Percentiles rank a stretch among this genome's conserved stretches.
Conservation (phyloP, 2,329 filamentous ascomycete genomes). For the Ophiostoma tasmaniense region DNA sequence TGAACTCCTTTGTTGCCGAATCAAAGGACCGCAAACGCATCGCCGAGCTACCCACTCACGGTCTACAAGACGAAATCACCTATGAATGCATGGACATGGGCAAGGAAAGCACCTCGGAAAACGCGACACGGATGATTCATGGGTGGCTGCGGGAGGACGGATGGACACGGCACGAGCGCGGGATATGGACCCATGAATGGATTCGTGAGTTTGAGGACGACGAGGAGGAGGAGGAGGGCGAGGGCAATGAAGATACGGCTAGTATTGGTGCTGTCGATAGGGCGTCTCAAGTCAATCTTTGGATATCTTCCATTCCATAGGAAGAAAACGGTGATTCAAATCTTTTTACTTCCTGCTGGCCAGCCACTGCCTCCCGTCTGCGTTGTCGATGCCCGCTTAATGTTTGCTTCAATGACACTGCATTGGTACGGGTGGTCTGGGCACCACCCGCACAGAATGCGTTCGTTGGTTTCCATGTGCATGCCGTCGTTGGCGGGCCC, state of each 20-base stretch:
- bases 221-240: slow-evolving; percentile 17
- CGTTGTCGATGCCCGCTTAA: too few relatives aligned
- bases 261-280: too few relatives aligned
- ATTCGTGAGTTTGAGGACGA: slow-evolving; percentile 22
- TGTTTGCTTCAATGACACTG: too few relatives aligned
- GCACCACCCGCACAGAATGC: too few relatives aligned
- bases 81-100: slow-evolving; percentile 17
- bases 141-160: slow-evolving; percentile 25
- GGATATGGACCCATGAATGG: slow-evolving; percentile 24
- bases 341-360: too few relatives aligned
- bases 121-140: slow-evolving; percentile 27
- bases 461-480: too few relatives aligned
- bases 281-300: too few relatives aligned
- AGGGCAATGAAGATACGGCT: not conserved
- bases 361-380: too few relatives aligned
- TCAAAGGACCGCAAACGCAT: slow-evolving; percentile 5
- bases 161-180: slow-evolving; percentile 22
- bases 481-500: too few relatives aligned
- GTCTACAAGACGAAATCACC: not conserved
- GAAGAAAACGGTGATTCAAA: too few relatives aligned
- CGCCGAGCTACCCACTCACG: not conserved
- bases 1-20: not conserved
- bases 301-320: too few relatives aligned
- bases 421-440: too few relatives aligned
- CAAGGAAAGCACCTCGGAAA: slow-evolving; percentile 24